phyloP scores from a whole-genome alignment of 768 basidiomycete species.

The Daedaleopsis nitida region DNA sequence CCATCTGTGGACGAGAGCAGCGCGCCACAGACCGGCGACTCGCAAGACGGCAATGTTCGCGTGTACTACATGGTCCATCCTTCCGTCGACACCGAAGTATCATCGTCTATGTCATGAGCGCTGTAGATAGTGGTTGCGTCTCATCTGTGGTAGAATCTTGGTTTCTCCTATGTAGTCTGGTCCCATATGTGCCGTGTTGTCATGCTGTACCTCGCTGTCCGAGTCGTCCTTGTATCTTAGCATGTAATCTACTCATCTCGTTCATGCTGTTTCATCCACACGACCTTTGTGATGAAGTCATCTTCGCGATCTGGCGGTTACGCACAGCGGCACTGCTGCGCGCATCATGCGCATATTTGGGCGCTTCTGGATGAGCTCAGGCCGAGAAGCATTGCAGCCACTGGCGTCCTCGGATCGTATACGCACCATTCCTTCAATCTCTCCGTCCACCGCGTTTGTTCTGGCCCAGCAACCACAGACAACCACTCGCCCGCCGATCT shows the following conservation, averaged over 20 bases:
- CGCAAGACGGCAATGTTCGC: constrained; percentile 56
- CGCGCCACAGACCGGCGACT: constrained; percentile 48
- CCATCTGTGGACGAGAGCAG: constrained; percentile 63
- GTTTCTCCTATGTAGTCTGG: background rate
- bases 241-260: constrained; percentile 10
- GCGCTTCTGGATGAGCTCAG: constrained; percentile 5
- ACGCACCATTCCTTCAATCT: background rate
- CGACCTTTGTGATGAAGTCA: background rate
- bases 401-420: constrained; percentile 1
- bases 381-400: constrained; percentile 19
- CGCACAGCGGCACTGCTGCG: background rate
- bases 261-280: background rate
- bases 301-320: background rate
- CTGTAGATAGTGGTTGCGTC: too few relatives aligned
- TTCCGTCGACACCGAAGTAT: constrained; percentile 71
- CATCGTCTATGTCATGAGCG: constrained; percentile 36
- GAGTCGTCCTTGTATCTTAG: background rate
- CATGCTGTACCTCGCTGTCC: constrained; percentile 16
- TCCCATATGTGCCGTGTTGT: constrained; percentile 1
- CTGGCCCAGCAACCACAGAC: background rate
- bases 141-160: background rate
- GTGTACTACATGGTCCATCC: constrained; percentile 93
- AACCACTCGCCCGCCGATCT: background rate
- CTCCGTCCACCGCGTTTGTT: background rate
- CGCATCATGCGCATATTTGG: background rate